A percentile compares a stretch with the other conserved stretches of the same genome.
These are phyloP conservation scores for Fusarium dimerum DNA, from an alignment of 2,329 filamentous ascomycete genomes.

Conservation along the genomic window DNA sequence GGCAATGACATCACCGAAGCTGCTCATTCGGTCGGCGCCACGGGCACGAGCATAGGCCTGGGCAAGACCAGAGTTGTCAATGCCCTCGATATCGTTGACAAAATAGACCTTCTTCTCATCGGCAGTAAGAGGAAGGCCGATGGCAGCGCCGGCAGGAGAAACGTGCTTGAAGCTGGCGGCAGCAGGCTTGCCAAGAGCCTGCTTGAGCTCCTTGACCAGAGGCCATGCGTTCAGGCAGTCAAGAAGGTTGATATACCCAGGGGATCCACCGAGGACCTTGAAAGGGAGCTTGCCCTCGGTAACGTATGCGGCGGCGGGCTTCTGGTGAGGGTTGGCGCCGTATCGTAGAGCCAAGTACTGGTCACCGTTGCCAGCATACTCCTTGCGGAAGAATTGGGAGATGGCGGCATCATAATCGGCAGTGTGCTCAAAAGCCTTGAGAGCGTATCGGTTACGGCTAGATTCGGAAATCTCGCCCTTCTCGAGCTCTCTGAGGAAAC, in stretches of 20 bases:
- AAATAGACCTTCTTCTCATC: conserved; percentile 98
- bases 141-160: conserved; percentile 92
- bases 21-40: conserved; percentile 97
- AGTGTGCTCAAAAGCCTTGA: conserved; percentile 98
- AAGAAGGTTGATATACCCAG: conserved; percentile 96
- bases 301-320: conserved; percentile 85
- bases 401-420: conserved; percentile 96
- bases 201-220: conserved; percentile 92
- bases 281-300: conserved; percentile 79
- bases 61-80: conserved; percentile 82
- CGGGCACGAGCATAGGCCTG: conserved; percentile 95
- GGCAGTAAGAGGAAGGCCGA: conserved; percentile 81
- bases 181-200: conserved; percentile 82
- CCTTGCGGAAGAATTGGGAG: conserved; percentile 94
- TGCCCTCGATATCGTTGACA: conserved; percentile 89
- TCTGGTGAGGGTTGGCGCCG: conserved; percentile 97
- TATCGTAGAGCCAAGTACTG: conserved; percentile 89
- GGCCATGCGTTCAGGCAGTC: conserved; percentile 97
- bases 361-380: conserved; percentile 83
- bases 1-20: conserved; percentile 95
- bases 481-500: conserved; percentile 89
- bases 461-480: conserved; percentile 82
- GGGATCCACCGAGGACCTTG: conserved; percentile 86
- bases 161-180: conserved; percentile 99
- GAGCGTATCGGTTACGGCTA: conserved; percentile 84